Conservation (phyloP, 495 filamentous ascomycete species). For the Neurospora sp. region DNA sequence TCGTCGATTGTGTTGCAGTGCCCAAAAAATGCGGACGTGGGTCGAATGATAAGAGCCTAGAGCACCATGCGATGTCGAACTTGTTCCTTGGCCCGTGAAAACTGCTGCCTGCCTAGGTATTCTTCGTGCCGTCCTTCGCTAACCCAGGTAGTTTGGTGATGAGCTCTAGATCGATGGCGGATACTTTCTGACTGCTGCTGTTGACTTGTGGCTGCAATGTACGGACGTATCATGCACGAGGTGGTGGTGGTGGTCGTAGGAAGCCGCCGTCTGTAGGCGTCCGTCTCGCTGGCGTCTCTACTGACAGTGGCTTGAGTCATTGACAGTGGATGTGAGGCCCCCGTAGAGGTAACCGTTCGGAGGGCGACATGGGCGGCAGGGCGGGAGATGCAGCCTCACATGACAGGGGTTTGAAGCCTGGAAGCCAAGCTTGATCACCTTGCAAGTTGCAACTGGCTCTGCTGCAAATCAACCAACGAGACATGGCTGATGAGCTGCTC, state of each 20-base stretch:
- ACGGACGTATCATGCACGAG: neutral
- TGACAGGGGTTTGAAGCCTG: neutral
- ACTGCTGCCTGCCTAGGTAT: neutral
- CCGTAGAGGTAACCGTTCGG: neutral
- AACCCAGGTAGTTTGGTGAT: neutral
- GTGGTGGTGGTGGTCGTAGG: neutral
- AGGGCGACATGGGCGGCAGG: neutral
- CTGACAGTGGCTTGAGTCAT: neutral
- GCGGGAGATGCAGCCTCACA: neutral
- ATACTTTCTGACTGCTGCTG: neutral
- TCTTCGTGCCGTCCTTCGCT: neutral
- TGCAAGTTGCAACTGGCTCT: neutral
- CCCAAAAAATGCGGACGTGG: neutral
- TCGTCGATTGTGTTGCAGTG: neutral
- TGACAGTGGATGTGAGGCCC: neutral
- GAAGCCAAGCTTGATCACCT: no score
- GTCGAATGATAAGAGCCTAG: neutral
- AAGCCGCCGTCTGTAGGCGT: neutral
- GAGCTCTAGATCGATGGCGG: neutral
- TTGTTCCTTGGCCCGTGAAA: neutral
- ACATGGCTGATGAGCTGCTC: neutral
- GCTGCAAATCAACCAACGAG: neutral
- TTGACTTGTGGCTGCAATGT: neutral
- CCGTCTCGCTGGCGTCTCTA: neutral
- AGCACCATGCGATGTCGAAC: neutral